Evolutionary conservation across 202 grass and related monocot species (phyloP).

Genomic region (Panicum virgatum): DNA sequence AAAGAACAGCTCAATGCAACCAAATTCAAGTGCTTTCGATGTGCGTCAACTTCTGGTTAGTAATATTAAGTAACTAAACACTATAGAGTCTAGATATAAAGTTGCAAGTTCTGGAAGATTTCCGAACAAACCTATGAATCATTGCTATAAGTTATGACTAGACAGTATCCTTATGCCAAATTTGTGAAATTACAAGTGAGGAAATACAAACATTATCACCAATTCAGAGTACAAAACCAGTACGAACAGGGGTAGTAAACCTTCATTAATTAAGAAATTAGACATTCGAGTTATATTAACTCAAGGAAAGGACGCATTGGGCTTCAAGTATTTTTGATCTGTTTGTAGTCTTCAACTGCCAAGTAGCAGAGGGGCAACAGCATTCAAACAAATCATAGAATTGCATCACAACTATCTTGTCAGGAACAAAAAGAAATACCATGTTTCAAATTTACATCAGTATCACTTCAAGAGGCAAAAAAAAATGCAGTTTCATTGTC

Average conservation of each 20-base stretch:
- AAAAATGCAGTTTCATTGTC: conserved; percentile 7
- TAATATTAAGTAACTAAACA: no score
- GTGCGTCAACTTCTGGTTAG: no score
- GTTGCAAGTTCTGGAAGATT: not conserved
- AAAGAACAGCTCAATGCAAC: no score
- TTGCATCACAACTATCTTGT: not conserved
- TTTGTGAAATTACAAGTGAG: not conserved
- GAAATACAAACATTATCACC: not conserved
- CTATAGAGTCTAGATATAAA: no score
- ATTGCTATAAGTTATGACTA: not conserved
- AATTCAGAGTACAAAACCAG: not conserved
- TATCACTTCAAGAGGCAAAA: not conserved
- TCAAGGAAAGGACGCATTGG: not conserved
- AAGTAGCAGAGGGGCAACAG: not conserved
- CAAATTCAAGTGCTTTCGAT: no score
- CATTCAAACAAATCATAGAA: not conserved
- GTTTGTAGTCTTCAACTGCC: not conserved
- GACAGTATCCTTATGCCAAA: not conserved
- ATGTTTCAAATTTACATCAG: not conserved
- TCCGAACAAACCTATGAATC: not conserved
- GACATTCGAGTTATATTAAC: not conserved
- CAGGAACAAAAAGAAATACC: no score
- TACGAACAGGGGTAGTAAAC: not conserved
- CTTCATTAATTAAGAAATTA: not conserved
- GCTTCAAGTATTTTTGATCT: not conserved